Conservation (phyloP, 2,329 filamentous ascomycete genomes). For the Epichloe bromicola region DNA sequence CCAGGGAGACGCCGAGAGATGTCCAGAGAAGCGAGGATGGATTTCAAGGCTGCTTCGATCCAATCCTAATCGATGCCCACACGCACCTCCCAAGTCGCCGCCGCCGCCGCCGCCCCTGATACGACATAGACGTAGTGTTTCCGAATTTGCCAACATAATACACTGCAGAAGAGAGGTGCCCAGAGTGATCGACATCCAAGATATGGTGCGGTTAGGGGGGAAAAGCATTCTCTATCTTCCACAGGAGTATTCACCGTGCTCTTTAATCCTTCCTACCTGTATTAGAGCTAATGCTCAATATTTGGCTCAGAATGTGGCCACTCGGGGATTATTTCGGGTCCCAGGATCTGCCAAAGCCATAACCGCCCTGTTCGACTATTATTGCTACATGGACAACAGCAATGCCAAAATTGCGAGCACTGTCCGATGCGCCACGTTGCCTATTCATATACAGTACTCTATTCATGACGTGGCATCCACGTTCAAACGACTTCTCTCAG, state of each 20-base stretch:
- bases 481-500: constrained; percentile 52
- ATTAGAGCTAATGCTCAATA: constrained; percentile 54
- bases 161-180: constrained; percentile 30
- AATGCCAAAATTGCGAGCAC: constrained; percentile 41
- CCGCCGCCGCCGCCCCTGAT: constrained; percentile 7
- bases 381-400: constrained; percentile 36
- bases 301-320: constrained; percentile 41
- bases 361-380: constrained; percentile 50
- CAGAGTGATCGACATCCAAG: constrained; percentile 38
- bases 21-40: constrained; percentile 23
- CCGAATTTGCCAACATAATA: constrained; percentile 38
- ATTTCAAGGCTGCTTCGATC: constrained; percentile 22
- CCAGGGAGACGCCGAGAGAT: constrained; percentile 12
- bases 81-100: constrained; percentile 3
- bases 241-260: constrained; percentile 41
- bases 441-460: constrained; percentile 43
- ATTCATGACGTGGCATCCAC: constrained; percentile 54
- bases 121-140: constrained; percentile 38
- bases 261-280: constrained; percentile 49
- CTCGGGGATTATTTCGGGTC: constrained; percentile 50
- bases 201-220: constrained; percentile 50
- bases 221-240: constrained; percentile 48
- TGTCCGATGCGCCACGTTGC: constrained; percentile 45
- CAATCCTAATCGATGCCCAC: constrained; percentile 9
- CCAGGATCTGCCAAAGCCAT: constrained; percentile 44